phyloP scores from a whole-genome alignment of 225 moss, liverwort and hornwort species.

The Polytrichum commune region DNA sequence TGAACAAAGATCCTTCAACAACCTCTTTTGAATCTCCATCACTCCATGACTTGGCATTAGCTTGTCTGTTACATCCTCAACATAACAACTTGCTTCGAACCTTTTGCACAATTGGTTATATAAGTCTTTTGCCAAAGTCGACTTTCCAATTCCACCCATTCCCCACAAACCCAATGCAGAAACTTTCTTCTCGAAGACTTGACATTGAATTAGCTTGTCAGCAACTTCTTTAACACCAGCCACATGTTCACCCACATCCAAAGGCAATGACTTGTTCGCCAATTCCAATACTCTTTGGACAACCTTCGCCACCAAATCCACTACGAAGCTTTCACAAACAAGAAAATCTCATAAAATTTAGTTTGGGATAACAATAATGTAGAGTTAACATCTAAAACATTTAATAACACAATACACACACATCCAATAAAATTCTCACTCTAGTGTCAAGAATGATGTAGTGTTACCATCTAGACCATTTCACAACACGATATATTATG shows the following conservation, averaged over 20 bases:
- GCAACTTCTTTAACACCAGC: not conserved
- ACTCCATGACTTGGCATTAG: not conserved
- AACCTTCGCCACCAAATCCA: not conserved
- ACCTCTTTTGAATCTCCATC: not conserved
- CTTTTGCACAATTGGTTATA: not conserved
- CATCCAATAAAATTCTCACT: too few species aligned
- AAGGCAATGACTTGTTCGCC: not conserved
- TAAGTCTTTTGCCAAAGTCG: conserved; percentile 4
- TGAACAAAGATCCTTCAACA: not conserved
- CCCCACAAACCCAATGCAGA: conserved; percentile 6
- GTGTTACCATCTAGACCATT: not conserved
- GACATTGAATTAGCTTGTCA: not conserved
- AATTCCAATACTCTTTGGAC: not conserved
- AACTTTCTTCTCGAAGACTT: not conserved
- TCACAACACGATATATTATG: not conserved
- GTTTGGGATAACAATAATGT: not conserved
- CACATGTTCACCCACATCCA: not conserved
- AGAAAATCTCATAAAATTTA: not conserved
- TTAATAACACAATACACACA: too few species aligned
- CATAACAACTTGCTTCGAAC: not conserved
- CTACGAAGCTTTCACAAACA: too few species aligned
- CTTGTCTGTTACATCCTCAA: not conserved
- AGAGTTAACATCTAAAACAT: not conserved
- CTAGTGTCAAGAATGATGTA: not conserved
- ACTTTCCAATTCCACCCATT: conserved; percentile 13